These are phyloP conservation scores for Waltiozyma sp. DNA, from an alignment of 1,139 yeast genomes.

Conservation along the genomic window DNA sequence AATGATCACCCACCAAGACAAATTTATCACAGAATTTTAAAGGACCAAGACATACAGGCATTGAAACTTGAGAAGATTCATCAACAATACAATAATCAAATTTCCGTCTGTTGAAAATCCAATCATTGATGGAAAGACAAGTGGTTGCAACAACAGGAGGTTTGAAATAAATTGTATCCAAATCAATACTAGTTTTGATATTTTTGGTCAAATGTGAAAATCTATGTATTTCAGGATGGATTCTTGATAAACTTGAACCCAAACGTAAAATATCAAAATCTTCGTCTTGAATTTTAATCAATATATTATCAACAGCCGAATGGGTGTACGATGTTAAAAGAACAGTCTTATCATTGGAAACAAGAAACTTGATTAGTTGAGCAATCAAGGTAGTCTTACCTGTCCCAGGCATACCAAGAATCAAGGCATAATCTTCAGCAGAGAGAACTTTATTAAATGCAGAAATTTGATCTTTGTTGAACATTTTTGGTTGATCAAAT, in stretches of 20 bases:
- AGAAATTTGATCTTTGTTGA: slow-evolving; percentile 56
- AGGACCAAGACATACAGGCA: slow-evolving; percentile 89
- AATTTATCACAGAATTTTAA: slow-evolving; percentile 66
- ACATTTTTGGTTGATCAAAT: slow-evolving; percentile 17
- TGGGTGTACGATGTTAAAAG: slow-evolving; percentile 83
- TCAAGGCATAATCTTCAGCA: slow-evolving; percentile 66
- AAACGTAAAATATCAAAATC: slow-evolving; percentile 43
- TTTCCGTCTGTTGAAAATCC: slow-evolving; percentile 37
- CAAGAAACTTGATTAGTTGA: slow-evolving; percentile 52
- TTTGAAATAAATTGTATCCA: slow-evolving; percentile 33
- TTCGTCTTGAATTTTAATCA: slow-evolving; percentile 51
- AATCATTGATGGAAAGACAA: slow-evolving; percentile 66
- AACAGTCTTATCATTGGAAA: slow-evolving; percentile 51
- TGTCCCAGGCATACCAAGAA: slow-evolving; percentile 98
- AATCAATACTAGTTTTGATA: slow-evolving; percentile 35
- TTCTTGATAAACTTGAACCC: slow-evolving; percentile 38
- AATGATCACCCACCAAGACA: slow-evolving; percentile 89
- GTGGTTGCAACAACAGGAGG: slow-evolving; percentile 84
- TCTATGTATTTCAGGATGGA: slow-evolving; percentile 51
- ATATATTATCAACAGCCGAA: slow-evolving; percentile 89
- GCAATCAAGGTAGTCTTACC: slow-evolving; percentile 94
- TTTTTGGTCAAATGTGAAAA: slow-evolving; percentile 37
- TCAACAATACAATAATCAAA: slow-evolving; percentile 94
- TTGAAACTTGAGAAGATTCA: slow-evolving; percentile 91
- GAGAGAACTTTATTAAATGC: slow-evolving; percentile 60